Conservation (phyloP, 2,329 filamentous ascomycete genomes). For the Neonectria coccinea region DNA sequence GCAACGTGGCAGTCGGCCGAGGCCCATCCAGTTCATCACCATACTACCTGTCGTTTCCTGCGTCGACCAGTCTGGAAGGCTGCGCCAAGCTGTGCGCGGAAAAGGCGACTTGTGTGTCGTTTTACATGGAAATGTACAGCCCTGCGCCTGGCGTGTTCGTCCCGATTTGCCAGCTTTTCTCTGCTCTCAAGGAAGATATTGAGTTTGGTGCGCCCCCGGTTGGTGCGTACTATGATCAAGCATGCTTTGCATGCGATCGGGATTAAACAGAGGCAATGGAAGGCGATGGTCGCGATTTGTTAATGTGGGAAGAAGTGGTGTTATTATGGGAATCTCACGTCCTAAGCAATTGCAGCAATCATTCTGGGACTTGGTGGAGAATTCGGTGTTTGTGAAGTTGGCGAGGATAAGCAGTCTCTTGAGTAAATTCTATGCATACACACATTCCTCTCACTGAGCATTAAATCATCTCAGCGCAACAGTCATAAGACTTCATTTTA, state of each 20-base stretch:
- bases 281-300: too few species aligned
- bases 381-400: too few species aligned
- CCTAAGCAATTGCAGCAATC: background rate
- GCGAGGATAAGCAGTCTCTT: too few species aligned
- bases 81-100: conserved; percentile 1
- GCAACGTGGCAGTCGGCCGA: background rate
- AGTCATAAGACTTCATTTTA: too few species aligned
- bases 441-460: too few species aligned
- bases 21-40: background rate
- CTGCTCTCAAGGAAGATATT: background rate
- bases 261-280: background rate
- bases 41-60: background rate
- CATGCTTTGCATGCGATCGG: background rate
- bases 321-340: background rate
- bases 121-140: background rate
- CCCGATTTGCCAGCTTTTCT: background rate
- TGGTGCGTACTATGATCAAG: background rate
- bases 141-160: background rate
- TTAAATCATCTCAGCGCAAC: too few species aligned
- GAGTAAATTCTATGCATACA: too few species aligned
- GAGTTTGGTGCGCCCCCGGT: background rate
- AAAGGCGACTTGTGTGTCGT: background rate
- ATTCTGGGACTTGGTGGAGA: too few species aligned
- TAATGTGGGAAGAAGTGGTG: too few species aligned
- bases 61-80: background rate